Base-by-base conservation (phyloP, 1,284 basidiomycete genomes). In the Tylopilus orsonianus region DNA sequence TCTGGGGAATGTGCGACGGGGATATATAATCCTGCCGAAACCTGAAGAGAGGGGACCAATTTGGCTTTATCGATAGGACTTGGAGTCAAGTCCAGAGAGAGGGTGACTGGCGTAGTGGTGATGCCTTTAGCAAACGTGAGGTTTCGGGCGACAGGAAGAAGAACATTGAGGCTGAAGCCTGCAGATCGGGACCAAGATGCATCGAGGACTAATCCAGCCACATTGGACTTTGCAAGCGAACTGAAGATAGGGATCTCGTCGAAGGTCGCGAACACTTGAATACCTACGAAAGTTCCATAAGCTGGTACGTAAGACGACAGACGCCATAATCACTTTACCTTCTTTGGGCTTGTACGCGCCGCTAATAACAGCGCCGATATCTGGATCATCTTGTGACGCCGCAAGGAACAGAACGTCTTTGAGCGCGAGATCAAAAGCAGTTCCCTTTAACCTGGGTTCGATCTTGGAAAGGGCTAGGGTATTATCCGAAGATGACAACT, bases 71-170 rank as follows among this genome's bases (percentile, higher is more conserved):
- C 34, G 13, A 52, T 26, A 9, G 49, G 38, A 38, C 50, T 38
- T 10, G 48, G 49, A 1, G 16, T 38, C 34, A 52, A 12, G 19
- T 52, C 30, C 29, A 52, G 19, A 7, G 49, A 38, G 16, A 52
- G 49, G 6, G 23, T 34, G 16, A 52, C 16, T 10, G 39, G 38
- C 2, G 42, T 18, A 3, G 38, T 41, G 18, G 42, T 52, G 24
- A 52, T 41, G 19, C 50, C 50, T 14, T 52, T 38, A 23, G 41
- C 50, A 7, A 52, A 23, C 5, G 13, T 12, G 20, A 52, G 50
- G 42, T 45, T 45, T 30, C 50, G 49, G 24, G 42, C 39, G 14
- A 38, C 49, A 32, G 50, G 50, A 9, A 52, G 49, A 8, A 29
- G 6, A 12, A 52, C 9, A 8, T 51, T 16, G 20, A 52, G 42